phyloP scores from a whole-genome alignment of 2,329 filamentous ascomycete genomes.

The Tolypocladium ophioglossoides region DNA sequence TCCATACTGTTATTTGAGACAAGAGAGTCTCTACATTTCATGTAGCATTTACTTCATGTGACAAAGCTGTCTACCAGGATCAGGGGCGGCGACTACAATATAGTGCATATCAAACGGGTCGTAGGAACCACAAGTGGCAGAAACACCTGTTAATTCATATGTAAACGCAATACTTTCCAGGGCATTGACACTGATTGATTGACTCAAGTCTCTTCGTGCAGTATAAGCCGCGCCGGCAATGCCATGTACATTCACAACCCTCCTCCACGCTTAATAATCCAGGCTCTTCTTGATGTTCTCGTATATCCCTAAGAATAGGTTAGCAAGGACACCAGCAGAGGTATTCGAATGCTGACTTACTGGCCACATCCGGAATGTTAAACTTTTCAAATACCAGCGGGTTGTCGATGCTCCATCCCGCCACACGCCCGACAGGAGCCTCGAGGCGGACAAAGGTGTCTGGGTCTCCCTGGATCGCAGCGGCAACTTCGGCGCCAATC shows the following conservation, averaged over 20 bases:
- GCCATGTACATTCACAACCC: background rate
- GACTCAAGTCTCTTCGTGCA: background rate
- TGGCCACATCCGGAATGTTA: constrained; percentile 73
- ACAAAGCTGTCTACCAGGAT: too few relatives aligned
- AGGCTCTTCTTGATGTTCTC: constrained; percentile 58
- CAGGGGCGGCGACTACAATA: too few relatives aligned
- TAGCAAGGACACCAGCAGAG: background rate
- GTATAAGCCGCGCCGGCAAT: background rate
- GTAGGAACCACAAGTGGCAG: too few relatives aligned
- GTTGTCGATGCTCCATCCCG: constrained; percentile 82
- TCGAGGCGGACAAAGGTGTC: constrained; percentile 73
- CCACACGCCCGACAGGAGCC: constrained; percentile 74
- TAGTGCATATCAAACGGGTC: too few relatives aligned
- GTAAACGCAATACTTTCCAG: background rate
- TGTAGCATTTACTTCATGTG: too few relatives aligned
- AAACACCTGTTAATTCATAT: too few relatives aligned
- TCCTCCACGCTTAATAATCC: constrained; percentile 40
- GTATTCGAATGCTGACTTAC: constrained; percentile 44
- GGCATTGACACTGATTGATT: background rate
- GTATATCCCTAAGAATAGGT: constrained; percentile 47
- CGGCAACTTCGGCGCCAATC: constrained; percentile 80
- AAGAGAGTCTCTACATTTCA: too few relatives aligned
- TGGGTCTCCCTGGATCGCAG: constrained; percentile 70
- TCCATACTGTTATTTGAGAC: too few relatives aligned
- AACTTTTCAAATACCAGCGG: constrained; percentile 72